Evolutionary conservation across 495 filamentous ascomycete genomes (phyloP).

Genomic region (Hypoxylon cercidicola): DNA sequence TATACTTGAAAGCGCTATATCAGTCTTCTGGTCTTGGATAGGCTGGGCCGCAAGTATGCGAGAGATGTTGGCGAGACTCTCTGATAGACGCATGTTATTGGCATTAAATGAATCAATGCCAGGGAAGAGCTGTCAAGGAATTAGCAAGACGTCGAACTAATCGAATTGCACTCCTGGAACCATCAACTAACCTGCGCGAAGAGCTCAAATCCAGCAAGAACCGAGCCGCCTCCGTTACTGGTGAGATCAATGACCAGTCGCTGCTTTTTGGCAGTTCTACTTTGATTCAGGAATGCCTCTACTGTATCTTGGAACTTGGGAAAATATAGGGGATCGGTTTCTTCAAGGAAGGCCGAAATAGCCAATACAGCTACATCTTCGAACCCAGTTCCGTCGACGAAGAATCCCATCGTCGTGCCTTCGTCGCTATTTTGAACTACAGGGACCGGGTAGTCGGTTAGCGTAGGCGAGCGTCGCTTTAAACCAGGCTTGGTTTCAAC

Average conservation of each 20-base stretch:
- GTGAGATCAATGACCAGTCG: constrained; percentile 67
- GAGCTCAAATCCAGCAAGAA: constrained; percentile 59
- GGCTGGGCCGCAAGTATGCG: constrained; percentile 29
- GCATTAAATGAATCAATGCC: constrained; percentile 41
- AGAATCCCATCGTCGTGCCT: constrained; percentile 47
- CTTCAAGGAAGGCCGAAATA: constrained; percentile 38
- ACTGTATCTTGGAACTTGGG: constrained; percentile 52
- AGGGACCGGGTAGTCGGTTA: constrained; percentile 6
- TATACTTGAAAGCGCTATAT: constrained; percentile 15
- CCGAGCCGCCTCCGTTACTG: constrained; percentile 64
- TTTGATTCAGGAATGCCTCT: constrained; percentile 50
- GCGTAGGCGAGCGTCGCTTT: not conserved
- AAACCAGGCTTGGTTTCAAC: not conserved
- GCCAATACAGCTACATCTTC: constrained; percentile 53
- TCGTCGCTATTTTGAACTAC: constrained; percentile 13
- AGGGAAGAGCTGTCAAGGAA: constrained; percentile 44
- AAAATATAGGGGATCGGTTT: constrained; percentile 36
- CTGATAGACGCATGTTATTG: constrained; percentile 45
- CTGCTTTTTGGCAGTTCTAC: constrained; percentile 52
- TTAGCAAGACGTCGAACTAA: constrained; percentile 10
- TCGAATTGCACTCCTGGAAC: not conserved
- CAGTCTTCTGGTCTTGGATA: constrained; percentile 7
- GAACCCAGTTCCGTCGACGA: constrained; percentile 53
- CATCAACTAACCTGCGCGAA: constrained; percentile 47
- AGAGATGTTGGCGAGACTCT: constrained; percentile 41